Evolutionary conservation across 176 grass and related monocot species (phyloP).

Genomic region (Sorghum bicolor): DNA sequence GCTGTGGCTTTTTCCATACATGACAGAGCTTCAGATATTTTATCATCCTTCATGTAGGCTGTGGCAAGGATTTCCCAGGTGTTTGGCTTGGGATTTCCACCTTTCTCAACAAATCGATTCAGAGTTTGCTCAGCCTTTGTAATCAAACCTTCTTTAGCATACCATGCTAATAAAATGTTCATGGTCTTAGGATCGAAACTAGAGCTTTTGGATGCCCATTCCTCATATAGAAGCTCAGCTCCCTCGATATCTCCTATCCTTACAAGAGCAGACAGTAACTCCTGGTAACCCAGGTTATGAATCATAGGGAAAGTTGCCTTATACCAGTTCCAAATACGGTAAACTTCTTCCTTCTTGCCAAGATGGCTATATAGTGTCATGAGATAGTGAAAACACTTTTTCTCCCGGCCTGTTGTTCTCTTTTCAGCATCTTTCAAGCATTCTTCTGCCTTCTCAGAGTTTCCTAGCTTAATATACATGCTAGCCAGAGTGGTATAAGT

Average conservation of each 20-base stretch:
- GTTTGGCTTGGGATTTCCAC: constrained; percentile 69
- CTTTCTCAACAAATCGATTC: constrained; percentile 64
- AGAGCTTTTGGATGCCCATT: constrained; percentile 59
- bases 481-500: constrained; percentile 82
- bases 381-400: constrained; percentile 76
- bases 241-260: constrained; percentile 78
- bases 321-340: constrained; percentile 89
- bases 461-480: constrained; percentile 69
- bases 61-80: constrained; percentile 80
- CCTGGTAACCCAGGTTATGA: constrained; percentile 77
- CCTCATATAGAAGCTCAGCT: constrained; percentile 77
- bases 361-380: constrained; percentile 72
- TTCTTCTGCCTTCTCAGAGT: constrained; percentile 72
- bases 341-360: constrained; percentile 78
- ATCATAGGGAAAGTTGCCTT: constrained; percentile 71
- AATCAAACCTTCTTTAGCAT: constrained; percentile 62
- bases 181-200: constrained; percentile 76
- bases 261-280: constrained; percentile 61
- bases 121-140: constrained; percentile 56
- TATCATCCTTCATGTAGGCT: constrained; percentile 59
- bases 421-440: constrained; percentile 77
- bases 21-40: constrained; percentile 56
- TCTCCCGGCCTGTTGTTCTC: constrained; percentile 69
- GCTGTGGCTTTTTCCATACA: constrained; percentile 64
- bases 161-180: constrained; percentile 78